phyloP scores from a whole-genome alignment of 129 eudicot species.

The Silybum marianum region DNA sequence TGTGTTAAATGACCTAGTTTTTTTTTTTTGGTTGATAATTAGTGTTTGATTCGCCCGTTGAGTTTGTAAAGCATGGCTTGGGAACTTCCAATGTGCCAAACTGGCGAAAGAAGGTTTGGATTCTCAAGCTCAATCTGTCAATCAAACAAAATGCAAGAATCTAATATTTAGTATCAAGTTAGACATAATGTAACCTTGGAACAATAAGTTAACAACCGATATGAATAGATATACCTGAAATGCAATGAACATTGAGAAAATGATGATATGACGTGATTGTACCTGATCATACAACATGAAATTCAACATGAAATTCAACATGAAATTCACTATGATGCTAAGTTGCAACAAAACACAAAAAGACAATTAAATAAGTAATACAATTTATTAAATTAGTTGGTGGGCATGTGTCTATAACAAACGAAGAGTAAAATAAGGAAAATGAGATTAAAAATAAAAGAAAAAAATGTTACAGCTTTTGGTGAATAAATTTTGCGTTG shows the following conservation, averaged over 20 bases:
- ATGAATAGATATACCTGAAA: background rate
- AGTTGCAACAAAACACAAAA: background rate
- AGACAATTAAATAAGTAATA: too few species aligned
- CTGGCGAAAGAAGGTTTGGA: slow-evolving; percentile 40
- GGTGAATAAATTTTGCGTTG: too few species aligned
- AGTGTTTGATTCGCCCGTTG: slow-evolving; percentile 9
- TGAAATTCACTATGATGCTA: background rate
- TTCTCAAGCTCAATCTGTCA: background rate
- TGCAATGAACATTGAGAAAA: background rate
- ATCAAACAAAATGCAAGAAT: too few species aligned
- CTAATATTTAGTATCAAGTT: too few species aligned
- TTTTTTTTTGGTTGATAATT: background rate
- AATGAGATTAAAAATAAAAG: too few species aligned
- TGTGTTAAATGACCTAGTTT: background rate
- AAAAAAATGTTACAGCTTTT: too few species aligned
- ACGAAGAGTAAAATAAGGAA: too few species aligned
- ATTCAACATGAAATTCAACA: too few species aligned
- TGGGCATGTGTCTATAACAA: too few species aligned
- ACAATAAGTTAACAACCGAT: background rate
- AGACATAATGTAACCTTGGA: too few species aligned
- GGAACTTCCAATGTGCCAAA: slow-evolving; percentile 1
- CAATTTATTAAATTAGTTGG: too few species aligned
- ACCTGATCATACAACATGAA: background rate
- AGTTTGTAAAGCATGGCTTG: slow-evolving; percentile 36
- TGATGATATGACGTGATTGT: background rate